A percentile compares a stretch with the other conserved stretches of the same genome.
These are phyloP conservation scores for Cercophora samala DNA, from an alignment of 495 filamentous ascomycete species.

Conservation along the genomic window DNA sequence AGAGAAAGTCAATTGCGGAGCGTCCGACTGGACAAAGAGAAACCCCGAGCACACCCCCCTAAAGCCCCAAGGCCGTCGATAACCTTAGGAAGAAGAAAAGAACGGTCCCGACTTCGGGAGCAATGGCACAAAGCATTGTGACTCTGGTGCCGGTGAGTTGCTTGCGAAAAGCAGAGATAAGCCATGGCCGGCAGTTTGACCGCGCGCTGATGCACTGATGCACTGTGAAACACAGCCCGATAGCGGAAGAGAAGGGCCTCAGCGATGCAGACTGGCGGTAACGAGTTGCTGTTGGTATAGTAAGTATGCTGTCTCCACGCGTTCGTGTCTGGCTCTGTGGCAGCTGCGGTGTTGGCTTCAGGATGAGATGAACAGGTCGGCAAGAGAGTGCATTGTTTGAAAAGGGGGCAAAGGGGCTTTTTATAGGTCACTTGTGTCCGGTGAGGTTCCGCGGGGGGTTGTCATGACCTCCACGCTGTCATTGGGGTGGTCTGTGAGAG, in stretches of 20 bases:
- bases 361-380: constrained; percentile 1
- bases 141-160: not conserved
- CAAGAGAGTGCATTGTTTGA: not conserved
- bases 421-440: not conserved
- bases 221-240: not conserved
- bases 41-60: not conserved
- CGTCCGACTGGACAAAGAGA: constrained; percentile 29
- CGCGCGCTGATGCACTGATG: constrained; percentile 2
- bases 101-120: constrained; percentile 30
- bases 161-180: constrained; percentile 13
- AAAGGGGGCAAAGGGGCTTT: not conserved
- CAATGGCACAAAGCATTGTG: constrained; percentile 18
- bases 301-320: not conserved
- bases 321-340: not conserved
- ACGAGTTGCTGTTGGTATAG: not conserved
- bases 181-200: constrained; percentile 10
- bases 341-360: not conserved
- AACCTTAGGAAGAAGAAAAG: constrained; percentile 11
- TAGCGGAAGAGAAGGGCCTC: not conserved
- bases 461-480: not conserved
- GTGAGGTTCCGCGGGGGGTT: not conserved
- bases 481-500: not conserved
- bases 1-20: constrained; percentile 33
- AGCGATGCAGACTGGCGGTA: constrained; percentile 1
- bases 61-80: constrained; percentile 15